Percentiles rank a stretch among this genome's conserved stretches.
Evolutionary conservation across 805 yeast species (phyloP).

Genomic region (Kazachstania bromeliacearum): DNA sequence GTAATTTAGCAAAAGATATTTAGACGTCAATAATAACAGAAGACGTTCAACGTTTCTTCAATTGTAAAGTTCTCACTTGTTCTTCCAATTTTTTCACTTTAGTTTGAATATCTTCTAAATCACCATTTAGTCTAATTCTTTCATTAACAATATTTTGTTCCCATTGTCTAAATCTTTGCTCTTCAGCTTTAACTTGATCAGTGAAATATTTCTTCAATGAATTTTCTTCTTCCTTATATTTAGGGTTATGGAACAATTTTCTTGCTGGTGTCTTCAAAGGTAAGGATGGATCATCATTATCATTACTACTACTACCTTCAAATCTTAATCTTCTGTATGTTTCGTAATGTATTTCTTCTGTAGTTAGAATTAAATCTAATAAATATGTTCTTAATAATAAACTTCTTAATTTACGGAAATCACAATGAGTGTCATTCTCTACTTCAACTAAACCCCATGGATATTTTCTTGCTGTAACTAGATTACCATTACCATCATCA

Average conservation of each 20-base stretch:
- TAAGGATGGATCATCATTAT: conserved; percentile 22
- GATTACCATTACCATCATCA: conserved; percentile 52
- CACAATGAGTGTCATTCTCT: conserved; percentile 79
- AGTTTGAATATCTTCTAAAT: conserved; percentile 78
- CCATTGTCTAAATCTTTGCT: conserved; percentile 97
- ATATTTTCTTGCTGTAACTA: conserved; percentile 71
- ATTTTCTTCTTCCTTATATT: conserved; percentile 93
- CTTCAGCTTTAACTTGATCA: conserved; percentile 94
- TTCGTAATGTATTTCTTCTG: conserved; percentile 76
- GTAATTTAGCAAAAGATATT: too few relatives aligned
- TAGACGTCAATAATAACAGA: too few relatives aligned
- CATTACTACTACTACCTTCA: conserved; percentile 34
- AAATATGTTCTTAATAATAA: conserved; percentile 72
- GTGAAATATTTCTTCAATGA: conserved; percentile 89
- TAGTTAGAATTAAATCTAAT: conserved; percentile 70
- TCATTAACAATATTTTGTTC: conserved; percentile 93
- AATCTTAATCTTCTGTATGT: conserved; percentile 65
- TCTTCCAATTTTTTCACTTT: conserved; percentile 68
- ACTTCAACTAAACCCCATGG: conserved; percentile 90
- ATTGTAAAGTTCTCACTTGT: conserved; percentile 55
- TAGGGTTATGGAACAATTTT: conserved; percentile 67
- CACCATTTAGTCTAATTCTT: conserved; percentile 87
- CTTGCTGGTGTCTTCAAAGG: conserved; percentile 36
- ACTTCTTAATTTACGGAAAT: conserved; percentile 71
- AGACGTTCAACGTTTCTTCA: conserved; percentile 41